Conservation (phyloP, 2,329 filamentous ascomycete species). For the Aspergillus novofumigatus region DNA sequence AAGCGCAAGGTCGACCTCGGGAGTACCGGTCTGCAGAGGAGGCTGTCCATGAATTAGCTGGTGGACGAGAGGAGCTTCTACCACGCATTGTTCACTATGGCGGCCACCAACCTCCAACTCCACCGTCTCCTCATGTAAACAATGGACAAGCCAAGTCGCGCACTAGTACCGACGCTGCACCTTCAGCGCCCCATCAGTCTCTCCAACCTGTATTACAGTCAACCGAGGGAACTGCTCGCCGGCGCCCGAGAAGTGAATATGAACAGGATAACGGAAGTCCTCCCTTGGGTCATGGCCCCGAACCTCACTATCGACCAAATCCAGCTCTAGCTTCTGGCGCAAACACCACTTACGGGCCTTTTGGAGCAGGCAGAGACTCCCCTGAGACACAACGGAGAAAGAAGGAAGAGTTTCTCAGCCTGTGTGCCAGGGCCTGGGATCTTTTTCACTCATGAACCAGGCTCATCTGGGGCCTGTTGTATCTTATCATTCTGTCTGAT, state of each 20-base stretch:
- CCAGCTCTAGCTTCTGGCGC: conserved; percentile 27
- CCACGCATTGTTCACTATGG: conserved; percentile 95
- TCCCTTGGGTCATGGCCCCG: conserved; percentile 71
- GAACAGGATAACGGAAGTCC: conserved; percentile 82
- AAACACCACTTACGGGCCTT: conserved; percentile 57
- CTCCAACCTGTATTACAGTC: conserved; percentile 41
- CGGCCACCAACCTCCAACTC: conserved; percentile 87
- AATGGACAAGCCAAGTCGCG: conserved; percentile 28
- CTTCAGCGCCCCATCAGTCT: conserved; percentile 57
- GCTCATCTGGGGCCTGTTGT: not conserved
- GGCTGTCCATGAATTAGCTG: conserved; percentile 82
- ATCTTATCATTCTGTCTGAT: not conserved
- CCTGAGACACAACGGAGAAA: conserved; percentile 79
- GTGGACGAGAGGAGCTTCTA: conserved; percentile 85
- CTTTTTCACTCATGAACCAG: conserved; percentile 77
- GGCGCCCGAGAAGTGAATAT: conserved; percentile 83
- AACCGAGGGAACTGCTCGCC: conserved; percentile 46
- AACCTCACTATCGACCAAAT: conserved; percentile 38
- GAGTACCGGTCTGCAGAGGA: conserved; percentile 97
- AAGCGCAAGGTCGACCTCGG: conserved; percentile 60
- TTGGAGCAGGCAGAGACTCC: conserved; percentile 76
- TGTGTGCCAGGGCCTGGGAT: conserved; percentile 93
- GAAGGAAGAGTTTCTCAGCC: conserved; percentile 83
- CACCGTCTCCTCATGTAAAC: conserved; percentile 62
- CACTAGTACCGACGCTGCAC: conserved; percentile 46